Base-by-base conservation (phyloP, 768 basidiomycete species). In the Boletellus ananas region DNA sequence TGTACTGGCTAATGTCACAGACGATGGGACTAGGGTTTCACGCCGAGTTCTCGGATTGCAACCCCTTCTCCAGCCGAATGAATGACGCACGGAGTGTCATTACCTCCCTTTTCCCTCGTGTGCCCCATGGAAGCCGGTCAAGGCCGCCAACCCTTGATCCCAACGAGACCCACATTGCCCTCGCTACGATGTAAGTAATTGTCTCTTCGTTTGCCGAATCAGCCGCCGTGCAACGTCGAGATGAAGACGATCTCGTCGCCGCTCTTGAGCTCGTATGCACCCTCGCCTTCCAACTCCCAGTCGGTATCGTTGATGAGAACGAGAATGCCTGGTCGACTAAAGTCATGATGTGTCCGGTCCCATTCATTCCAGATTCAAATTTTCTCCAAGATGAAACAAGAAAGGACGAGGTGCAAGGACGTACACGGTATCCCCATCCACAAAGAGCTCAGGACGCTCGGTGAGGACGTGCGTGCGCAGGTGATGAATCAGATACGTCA, bases 301-400 rank as follows among this genome's bases (percentile, higher is more conserved):
- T 98, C 95, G 1, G 90, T 90, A 59, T 95, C 90, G 62, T 98
- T 98, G 47, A 99, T 82, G n/a, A 99, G 75, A 4, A 98, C 95
- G 3, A 99, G 75, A 34, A 99, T 96, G 0, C 96, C 96, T 0
- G 96, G 96, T 9, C 96, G 93, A 34, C 96, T 95, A 7, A 9
- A 29, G 61, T 1, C 29, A 11, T 2, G 34, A 17, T n/a, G 20
- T 12, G 18, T 59, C 9, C 51, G 17, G 2, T 11, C 1, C 17
- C 29, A 29, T 11, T 17, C 11, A 29, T 16, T 20, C 3, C 13
- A 4, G 13, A 13, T 13, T 13, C 27, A 17, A n/a, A 3, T n/a
- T 2, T 25, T 25, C 23, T 25, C 23, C 23, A 25, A 25, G 23
- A 25, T 25, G 23, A 25, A 25, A 25, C 23, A 25, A 25, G 23